Percentiles rank a stretch among this genome's conserved stretches.
Conservation (phyloP, 345 rosid genomes). For the Acer saccharum region DNA sequence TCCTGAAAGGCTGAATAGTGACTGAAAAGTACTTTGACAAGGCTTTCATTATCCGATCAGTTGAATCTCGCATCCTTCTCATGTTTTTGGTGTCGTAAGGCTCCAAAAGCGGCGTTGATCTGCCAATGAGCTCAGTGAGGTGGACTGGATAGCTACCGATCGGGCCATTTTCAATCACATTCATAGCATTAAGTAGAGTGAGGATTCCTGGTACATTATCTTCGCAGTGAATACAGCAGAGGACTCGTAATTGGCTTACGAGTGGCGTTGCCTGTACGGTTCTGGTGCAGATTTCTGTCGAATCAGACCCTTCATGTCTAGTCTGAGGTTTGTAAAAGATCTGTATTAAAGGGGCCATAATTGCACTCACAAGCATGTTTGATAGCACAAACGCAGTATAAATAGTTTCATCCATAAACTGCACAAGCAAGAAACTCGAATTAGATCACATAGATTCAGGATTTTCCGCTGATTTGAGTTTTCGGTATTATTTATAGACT, state of each 20-base stretch:
- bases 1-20: conserved; percentile 12
- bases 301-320: background rate
- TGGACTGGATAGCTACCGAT: conserved; percentile 22
- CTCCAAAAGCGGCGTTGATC: conserved; percentile 20
- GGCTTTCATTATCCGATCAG: conserved; percentile 31
- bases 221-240: conserved; percentile 35
- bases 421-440: background rate
- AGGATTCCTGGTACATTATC: conserved; percentile 31
- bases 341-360: conserved; percentile 15
- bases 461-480: no score
- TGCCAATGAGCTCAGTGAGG: conserved; percentile 29
- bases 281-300: background rate
- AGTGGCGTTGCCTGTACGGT: conserved; percentile 13
- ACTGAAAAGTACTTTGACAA: conserved; percentile 24
- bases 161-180: background rate
- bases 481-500: no score
- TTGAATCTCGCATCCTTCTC: background rate
- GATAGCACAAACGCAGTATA: conserved; percentile 26
- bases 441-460: no score
- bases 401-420: conserved; percentile 19
- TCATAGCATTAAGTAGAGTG: conserved; percentile 31
- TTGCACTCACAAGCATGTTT: conserved; percentile 23
- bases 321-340: conserved; percentile 23
- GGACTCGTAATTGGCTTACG: conserved; percentile 22
- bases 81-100: conserved; percentile 19